phyloP scores from a whole-genome alignment of 1,284 basidiomycete species.

The Fomitopsis schrenkii region DNA sequence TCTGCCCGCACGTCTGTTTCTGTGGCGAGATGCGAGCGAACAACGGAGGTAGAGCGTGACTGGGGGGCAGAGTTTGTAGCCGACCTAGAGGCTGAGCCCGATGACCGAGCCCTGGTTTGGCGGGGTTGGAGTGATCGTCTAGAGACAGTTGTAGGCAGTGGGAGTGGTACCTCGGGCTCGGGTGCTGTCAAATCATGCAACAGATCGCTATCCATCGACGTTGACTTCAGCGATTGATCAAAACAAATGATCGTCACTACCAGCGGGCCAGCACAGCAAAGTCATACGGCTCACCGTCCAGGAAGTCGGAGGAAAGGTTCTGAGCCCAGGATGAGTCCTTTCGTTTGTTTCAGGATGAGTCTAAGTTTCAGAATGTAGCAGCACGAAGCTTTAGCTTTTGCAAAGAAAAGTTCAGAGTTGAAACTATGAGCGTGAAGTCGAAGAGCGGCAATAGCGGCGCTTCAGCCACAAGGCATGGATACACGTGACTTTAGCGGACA shows the following conservation, averaged over 20 bases:
- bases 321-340: too few relatives aligned
- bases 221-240: neutral
- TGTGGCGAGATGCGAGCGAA: neutral
- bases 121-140: slow-evolving; percentile 15
- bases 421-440: neutral
- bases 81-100: slow-evolving; percentile 7
- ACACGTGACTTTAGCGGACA: slow-evolving; percentile 4
- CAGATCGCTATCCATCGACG: neutral
- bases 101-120: neutral
- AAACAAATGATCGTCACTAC: neutral
- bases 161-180: slow-evolving; percentile 10
- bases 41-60: slow-evolving; percentile 9
- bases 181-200: slow-evolving; percentile 3
- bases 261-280: neutral
- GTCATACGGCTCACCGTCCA: neutral
- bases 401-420: too few relatives aligned
- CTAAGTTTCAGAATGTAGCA: too few relatives aligned
- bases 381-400: too few relatives aligned
- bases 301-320: neutral
- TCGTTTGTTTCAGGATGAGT: too few relatives aligned
- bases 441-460: neutral
- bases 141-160: slow-evolving; percentile 16
- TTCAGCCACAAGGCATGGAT: neutral
- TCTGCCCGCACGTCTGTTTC: neutral
- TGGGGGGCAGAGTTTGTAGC: slow-evolving; percentile 3